A percentile compares a stretch with the other conserved stretches of the same genome.
Conservation (phyloP, 1,284 basidiomycete genomes). For the Violaceomyces palustris region DNA sequence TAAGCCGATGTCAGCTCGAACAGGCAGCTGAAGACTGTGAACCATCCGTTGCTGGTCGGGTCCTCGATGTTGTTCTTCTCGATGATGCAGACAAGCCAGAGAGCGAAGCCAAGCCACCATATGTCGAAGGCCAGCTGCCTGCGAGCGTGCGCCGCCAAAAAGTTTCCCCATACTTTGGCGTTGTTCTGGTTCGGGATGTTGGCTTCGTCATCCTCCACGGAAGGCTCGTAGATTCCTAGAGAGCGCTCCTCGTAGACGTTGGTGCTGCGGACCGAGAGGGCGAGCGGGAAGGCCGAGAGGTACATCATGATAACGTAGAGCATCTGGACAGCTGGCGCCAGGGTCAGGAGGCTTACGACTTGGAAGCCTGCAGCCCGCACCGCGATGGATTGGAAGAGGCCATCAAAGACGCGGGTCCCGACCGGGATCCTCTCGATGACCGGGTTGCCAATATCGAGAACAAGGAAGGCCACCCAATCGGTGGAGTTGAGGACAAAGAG, state of each 20-base stretch:
- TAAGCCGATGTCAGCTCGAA: constrained; percentile 80
- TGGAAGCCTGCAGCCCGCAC: constrained; percentile 84
- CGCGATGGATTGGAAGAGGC: constrained; percentile 57
- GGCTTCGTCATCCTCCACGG: too few relatives aligned
- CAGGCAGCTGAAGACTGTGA: constrained; percentile 57
- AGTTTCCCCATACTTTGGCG: constrained; percentile 66
- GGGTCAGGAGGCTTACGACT: constrained; percentile 65
- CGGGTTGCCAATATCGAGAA: constrained; percentile 78
- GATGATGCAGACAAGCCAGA: constrained; percentile 52
- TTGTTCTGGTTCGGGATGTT: constrained; percentile 7
- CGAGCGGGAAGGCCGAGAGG: constrained; percentile 57
- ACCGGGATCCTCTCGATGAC: constrained; percentile 67
- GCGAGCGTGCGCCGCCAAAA: constrained; percentile 72
- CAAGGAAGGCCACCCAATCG: constrained; percentile 82
- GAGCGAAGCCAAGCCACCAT: constrained; percentile 50
- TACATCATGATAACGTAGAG: constrained; percentile 69
- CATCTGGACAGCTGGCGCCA: constrained; percentile 79
- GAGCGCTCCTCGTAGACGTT: constrained; percentile 88
- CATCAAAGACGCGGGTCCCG: constrained; percentile 55
- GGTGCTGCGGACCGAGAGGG: constrained; percentile 80
- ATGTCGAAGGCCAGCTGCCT: constrained; percentile 73
- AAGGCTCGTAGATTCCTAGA: constrained; percentile 39
- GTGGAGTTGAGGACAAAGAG: constrained; percentile 67
- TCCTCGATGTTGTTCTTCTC: constrained; percentile 46
- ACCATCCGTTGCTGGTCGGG: constrained; percentile 32